Evolutionary conservation across 768 basidiomycete genomes (phyloP).

Genomic region (Leccinum variicolor): DNA sequence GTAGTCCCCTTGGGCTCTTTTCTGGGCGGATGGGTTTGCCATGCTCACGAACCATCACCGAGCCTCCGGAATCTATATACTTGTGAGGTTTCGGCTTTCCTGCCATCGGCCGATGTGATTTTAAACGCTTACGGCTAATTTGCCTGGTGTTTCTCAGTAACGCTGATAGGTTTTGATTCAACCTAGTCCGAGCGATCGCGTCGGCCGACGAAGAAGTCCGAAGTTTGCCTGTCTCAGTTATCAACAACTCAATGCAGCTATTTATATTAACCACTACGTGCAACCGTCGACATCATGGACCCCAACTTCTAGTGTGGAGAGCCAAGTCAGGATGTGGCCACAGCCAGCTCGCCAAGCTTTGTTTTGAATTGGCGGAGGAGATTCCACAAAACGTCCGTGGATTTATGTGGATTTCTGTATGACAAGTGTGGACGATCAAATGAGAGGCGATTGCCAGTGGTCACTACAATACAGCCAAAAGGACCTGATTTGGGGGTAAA

Average conservation of each 20-base stretch:
- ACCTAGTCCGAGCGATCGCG: not conserved
- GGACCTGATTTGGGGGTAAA: not conserved
- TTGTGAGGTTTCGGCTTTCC: slow-evolving; percentile 10
- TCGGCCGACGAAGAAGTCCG: slow-evolving; percentile 22
- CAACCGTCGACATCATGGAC: too few relatives aligned
- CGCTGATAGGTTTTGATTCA: not conserved
- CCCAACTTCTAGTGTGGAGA: not conserved
- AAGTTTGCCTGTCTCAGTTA: not conserved
- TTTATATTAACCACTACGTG: not conserved
- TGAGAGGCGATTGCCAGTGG: not conserved
- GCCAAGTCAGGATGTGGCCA: not conserved
- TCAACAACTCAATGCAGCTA: not conserved
- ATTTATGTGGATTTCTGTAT: too few relatives aligned
- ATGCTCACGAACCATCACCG: slow-evolving; percentile 1
- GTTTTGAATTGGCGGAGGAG: not conserved
- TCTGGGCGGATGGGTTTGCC: slow-evolving; percentile 1
- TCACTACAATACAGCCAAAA: not conserved
- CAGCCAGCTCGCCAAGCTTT: not conserved
- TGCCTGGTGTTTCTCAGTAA: not conserved
- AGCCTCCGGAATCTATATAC: slow-evolving; percentile 1
- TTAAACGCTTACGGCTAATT: not conserved
- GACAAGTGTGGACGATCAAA: not conserved
- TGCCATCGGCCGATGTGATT: slow-evolving; percentile 20
- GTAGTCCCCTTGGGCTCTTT: slow-evolving; percentile 40
- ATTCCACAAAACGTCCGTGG: not conserved